Evolutionary conservation across 352 stramenopile species (phyloP), one percentile per base, ranked within the genome.

Genomic region (Globisporangium cederbergense): DNA sequence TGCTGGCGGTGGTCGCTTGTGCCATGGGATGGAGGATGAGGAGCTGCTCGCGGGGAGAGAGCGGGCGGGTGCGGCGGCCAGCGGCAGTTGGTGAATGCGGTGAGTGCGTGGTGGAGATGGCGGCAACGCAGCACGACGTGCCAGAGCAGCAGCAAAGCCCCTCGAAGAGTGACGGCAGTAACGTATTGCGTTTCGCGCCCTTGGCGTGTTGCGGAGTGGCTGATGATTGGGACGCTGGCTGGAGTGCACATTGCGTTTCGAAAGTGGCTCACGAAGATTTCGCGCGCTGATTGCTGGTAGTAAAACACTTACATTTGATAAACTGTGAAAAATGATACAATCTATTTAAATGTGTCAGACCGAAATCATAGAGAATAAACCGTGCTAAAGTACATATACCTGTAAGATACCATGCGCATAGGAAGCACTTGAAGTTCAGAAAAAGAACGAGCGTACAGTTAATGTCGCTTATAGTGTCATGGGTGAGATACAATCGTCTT

Each of bases 61-160:
- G 58, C 20, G 58, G 58, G 38, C 47, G 58, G 13, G 58, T 64
- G 49, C 38, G 47, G 16, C 32, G 46, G 2, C 14, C 20, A 20
- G 22, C 34, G 20, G 25, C 45, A 49, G 11, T 64, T 64, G 46
- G 58, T 20, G 58, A 64, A 40, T 64, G 58, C 13, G 25, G 45
- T 25, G 45, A 3, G 53, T 30, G 32, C 49, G 58, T 36, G 58
- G 32, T 25, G 49, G 46, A 4, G 20, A 2, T 4, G 46, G 46
- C 46, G n/a, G 46, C 18, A 20, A 4, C 32, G 32, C 32, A 38
- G 32, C 32, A 9, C 32, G 32, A 32, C 46, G 25, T 20, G 10
- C 10, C 20, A 18, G 20, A 53, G 46, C 46, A 52, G 46, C 4
- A 52, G 46, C 22, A 25, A 25, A 51, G 45, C 13, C n/a, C 4